A percentile compares a stretch with the other conserved stretches of the same genome.
Evolutionary conservation across 2,329 filamentous ascomycete species (phyloP).

Genomic region (Fusarium clavum): DNA sequence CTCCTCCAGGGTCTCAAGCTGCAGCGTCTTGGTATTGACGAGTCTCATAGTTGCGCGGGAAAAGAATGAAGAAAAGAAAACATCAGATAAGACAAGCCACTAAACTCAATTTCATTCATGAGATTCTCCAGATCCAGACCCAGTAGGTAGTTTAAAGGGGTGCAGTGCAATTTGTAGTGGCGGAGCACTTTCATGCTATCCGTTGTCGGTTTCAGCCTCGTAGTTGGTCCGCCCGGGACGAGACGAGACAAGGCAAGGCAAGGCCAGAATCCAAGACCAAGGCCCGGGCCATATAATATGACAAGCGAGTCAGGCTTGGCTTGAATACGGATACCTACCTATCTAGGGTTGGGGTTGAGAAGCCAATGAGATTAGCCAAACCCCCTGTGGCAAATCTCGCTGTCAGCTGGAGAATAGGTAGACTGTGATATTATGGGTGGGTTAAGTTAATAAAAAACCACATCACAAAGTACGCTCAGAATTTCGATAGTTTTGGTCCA

Average conservation of each 20-base stretch:
- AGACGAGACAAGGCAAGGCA: slow-evolving; percentile 19
- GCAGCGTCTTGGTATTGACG: slow-evolving; percentile 45
- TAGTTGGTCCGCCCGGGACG: slow-evolving; percentile 27
- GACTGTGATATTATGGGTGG: slow-evolving; percentile 15
- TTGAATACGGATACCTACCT: slow-evolving; percentile 15
- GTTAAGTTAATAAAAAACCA: slow-evolving; percentile 1
- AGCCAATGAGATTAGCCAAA: slow-evolving; percentile 32
- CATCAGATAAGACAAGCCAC: slow-evolving; percentile 16
- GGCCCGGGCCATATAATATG: slow-evolving; percentile 26
- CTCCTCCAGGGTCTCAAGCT: slow-evolving; percentile 39
- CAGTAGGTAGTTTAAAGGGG: slow-evolving; percentile 1
- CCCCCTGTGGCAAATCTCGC: slow-evolving; percentile 37
- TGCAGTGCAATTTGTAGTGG: slow-evolving; percentile 17
- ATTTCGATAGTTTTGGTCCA: not conserved
- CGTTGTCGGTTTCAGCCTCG: slow-evolving; percentile 39
- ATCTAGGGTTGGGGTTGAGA: slow-evolving; percentile 30
- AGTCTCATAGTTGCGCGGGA: slow-evolving; percentile 41
- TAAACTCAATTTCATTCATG: slow-evolving; percentile 5
- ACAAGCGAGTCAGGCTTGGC: slow-evolving; percentile 38
- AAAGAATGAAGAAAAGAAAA: slow-evolving; percentile 5
- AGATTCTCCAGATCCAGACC: slow-evolving; percentile 1
- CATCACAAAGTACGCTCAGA: slow-evolving; percentile 3
- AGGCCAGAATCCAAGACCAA: not conserved
- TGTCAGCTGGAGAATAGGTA: slow-evolving; percentile 23
- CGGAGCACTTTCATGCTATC: slow-evolving; percentile 36